Percentiles rank a stretch among this genome's conserved stretches.
Evolutionary conservation across 768 basidiomycete genomes (phyloP).

Genomic region (Stropharia rugosoannulata): DNA sequence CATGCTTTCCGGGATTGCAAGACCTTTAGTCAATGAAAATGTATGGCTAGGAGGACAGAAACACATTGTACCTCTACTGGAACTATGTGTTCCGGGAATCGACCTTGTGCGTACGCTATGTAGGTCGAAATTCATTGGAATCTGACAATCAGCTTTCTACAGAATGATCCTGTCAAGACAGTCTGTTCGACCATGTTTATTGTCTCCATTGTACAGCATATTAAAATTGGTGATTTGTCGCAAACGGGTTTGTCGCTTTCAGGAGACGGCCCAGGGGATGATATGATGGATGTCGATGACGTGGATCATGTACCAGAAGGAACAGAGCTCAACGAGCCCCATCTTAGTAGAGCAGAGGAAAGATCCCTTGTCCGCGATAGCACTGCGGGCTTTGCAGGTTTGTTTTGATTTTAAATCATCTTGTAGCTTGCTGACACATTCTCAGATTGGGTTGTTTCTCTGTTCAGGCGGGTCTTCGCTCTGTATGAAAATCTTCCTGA

Average conservation of each 20-base stretch:
- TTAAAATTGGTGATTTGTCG: constrained; percentile 78
- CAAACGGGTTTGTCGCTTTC: constrained; percentile 56
- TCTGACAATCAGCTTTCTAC: background rate
- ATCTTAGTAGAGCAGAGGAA: constrained; percentile 63
- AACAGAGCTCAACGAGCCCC: constrained; percentile 39
- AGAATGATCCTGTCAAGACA: constrained; percentile 85
- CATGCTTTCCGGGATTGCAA: constrained; percentile 74
- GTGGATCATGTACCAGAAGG: constrained; percentile 53
- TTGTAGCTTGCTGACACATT: background rate
- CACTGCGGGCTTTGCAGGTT: constrained; percentile 77
- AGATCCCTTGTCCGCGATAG: constrained; percentile 73
- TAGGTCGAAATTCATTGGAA: background rate
- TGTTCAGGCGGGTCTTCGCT: constrained; percentile 76
- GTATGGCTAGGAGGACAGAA: constrained; percentile 87
- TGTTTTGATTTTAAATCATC: constrained; percentile 7
- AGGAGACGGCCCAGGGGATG: constrained; percentile 51
- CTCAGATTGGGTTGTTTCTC: constrained; percentile 76
- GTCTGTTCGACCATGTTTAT: constrained; percentile 81
- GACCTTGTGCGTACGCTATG: constrained; percentile 59
- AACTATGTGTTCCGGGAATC: constrained; percentile 88
- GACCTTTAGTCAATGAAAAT: constrained; percentile 73
- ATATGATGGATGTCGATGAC: constrained; percentile 52
- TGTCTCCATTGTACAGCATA: constrained; percentile 66
- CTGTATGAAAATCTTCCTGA: constrained; percentile 93
- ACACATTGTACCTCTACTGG: constrained; percentile 83